Evolutionary conservation across 768 basidiomycete genomes (phyloP).

Genomic region (Myochromella boudieri): DNA sequence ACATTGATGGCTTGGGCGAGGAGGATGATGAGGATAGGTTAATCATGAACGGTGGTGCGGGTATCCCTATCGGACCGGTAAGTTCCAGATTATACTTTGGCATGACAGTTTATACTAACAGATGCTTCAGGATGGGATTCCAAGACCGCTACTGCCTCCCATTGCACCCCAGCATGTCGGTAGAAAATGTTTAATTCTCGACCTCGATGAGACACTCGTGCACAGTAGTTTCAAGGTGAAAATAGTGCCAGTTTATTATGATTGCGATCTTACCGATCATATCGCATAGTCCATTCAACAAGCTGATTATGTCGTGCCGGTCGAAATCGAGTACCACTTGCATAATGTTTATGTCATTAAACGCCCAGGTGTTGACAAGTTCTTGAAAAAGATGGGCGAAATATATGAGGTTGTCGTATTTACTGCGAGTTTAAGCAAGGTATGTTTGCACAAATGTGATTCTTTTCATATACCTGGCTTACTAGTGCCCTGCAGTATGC

Average conservation of each 20-base stretch:
- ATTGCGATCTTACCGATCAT: constrained; percentile 10
- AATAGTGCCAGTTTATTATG: background rate
- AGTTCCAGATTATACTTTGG: constrained; percentile 28
- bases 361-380: constrained; percentile 96
- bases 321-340: constrained; percentile 97
- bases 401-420: constrained; percentile 98
- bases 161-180: constrained; percentile 79
- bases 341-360: constrained; percentile 99
- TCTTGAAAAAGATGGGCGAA: constrained; percentile 97
- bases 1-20: constrained; percentile 58
- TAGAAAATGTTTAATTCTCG: constrained; percentile 93
- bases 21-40: constrained; percentile 87
- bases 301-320: constrained; percentile 97
- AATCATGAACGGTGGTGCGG: constrained; percentile 89
- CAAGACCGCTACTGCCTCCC: constrained; percentile 86
- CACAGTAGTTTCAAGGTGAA: constrained; percentile 97
- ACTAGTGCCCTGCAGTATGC: constrained; percentile 68
- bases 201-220: constrained; percentile 95
- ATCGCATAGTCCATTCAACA: constrained; percentile 77
- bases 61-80: constrained; percentile 92
- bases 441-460: constrained; percentile 32
- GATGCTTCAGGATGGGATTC: constrained; percentile 77
- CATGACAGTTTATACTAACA: constrained; percentile 5
- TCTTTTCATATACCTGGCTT: constrained; percentile 3
- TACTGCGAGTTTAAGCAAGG: constrained; percentile 97